phyloP scores from a whole-genome alignment of 257 asterid genomes.

The Jacaranda copaia region DNA sequence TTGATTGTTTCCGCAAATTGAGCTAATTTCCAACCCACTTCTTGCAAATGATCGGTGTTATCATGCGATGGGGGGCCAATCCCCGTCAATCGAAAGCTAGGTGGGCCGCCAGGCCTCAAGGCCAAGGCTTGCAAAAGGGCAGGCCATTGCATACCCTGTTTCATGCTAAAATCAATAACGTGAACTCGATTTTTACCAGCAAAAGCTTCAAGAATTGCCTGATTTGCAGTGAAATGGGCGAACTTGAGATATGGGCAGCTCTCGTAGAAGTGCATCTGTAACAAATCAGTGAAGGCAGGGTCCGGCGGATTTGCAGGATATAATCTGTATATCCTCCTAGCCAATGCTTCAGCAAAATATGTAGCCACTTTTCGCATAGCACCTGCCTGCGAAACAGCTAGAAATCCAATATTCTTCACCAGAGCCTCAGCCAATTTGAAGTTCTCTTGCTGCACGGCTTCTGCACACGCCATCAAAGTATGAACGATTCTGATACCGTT shows the following conservation, averaged over 20 bases:
- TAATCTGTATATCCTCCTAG: slow-evolving; percentile 57
- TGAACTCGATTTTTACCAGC: slow-evolving; percentile 58
- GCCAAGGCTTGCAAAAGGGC: slow-evolving; percentile 78
- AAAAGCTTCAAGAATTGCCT: slow-evolving; percentile 77
- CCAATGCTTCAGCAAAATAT: slow-evolving; percentile 69
- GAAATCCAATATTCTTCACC: slow-evolving; percentile 59
- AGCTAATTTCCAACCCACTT: slow-evolving; percentile 71
- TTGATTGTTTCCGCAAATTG: slow-evolving; percentile 60
- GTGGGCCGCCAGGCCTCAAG: slow-evolving; percentile 72
- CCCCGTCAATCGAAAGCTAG: slow-evolving; percentile 70
- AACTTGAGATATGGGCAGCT: slow-evolving; percentile 77
- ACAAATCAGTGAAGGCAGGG: slow-evolving; percentile 51
- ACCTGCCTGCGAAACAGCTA: slow-evolving; percentile 72
- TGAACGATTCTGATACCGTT: slow-evolving; percentile 74
- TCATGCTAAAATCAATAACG: slow-evolving; percentile 73
- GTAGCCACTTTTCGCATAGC: slow-evolving; percentile 79
- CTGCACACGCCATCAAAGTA: slow-evolving; percentile 77
- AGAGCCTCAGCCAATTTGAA: slow-evolving; percentile 63
- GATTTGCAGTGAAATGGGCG: slow-evolving; percentile 85
- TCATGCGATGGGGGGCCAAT: slow-evolving; percentile 69
- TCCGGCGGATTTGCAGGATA: slow-evolving; percentile 51
- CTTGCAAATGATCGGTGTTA: slow-evolving; percentile 64
- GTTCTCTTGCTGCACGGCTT: slow-evolving; percentile 63
- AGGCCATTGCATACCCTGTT: slow-evolving; percentile 90
- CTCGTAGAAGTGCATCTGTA: slow-evolving; percentile 79